phyloP scores from a whole-genome alignment of 192 early-diverging fungal genomes.

The Backusella westeae region DNA sequence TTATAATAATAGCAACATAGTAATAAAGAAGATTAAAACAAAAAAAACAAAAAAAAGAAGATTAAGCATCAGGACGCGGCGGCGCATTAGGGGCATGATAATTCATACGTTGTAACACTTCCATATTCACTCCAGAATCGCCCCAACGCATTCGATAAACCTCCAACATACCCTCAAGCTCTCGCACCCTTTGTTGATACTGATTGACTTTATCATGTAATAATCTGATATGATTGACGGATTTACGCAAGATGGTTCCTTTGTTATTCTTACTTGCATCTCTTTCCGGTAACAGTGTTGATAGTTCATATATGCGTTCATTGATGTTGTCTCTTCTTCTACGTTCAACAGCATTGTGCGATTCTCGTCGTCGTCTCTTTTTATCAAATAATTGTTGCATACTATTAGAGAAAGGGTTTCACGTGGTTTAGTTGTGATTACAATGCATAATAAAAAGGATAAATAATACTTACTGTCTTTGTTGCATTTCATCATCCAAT shows the following conservation, averaged over 20 bases:
- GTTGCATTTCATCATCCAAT: constrained; percentile 17
- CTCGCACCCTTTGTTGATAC: constrained; percentile 30
- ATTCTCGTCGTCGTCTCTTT: constrained; percentile 87
- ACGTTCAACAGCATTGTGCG: constrained; percentile 97
- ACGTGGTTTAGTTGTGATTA: constrained; percentile 10
- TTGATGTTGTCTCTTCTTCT: constrained; percentile 97
- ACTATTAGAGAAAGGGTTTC: constrained; percentile 15
- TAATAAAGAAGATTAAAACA: neutral
- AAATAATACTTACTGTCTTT: constrained; percentile 18
- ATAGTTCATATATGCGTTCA: constrained; percentile 93
- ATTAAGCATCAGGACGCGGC: neutral
- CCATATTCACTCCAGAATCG: neutral
- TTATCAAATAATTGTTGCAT: constrained; percentile 67
- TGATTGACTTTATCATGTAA: constrained; percentile 29
- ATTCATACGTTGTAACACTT: neutral
- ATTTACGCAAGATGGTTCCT: constrained; percentile 87
- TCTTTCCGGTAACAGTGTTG: constrained; percentile 82
- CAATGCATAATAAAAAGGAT: constrained; percentile 1
- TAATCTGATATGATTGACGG: constrained; percentile 83
- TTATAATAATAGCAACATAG: neutral
- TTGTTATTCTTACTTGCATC: constrained; percentile 90
- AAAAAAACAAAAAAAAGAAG: neutral
- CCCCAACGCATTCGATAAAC: constrained; percentile 24
- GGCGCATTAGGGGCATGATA: neutral
- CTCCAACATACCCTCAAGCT: constrained; percentile 27